A percentile compares a stretch with the other conserved stretches of the same genome.
Conservation (phyloP, 2,329 filamentous ascomycete genomes). For the Trichocomaceae sp. region DNA sequence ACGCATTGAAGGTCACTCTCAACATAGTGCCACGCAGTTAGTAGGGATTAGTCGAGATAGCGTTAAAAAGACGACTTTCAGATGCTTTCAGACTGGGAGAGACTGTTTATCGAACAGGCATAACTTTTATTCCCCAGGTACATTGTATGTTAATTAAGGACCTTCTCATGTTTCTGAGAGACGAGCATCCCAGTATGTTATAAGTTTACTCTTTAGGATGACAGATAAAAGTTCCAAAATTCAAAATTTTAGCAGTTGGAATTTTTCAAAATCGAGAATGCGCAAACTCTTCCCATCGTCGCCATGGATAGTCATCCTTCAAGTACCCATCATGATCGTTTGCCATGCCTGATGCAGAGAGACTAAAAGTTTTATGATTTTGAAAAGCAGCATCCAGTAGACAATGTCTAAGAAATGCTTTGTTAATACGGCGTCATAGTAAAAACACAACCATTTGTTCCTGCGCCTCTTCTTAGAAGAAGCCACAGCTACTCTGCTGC, state of each 20-base stretch:
- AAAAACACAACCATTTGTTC: background rate
- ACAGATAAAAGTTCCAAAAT: no score
- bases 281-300: background rate
- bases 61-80: no score
- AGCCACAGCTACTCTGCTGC: background rate
- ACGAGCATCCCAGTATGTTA: no score
- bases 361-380: background rate
- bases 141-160: no score
- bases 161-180: no score
- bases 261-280: background rate
- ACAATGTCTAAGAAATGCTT: background rate
- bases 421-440: background rate
- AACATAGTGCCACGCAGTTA: no score
- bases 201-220: no score
- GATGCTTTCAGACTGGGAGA: no score
- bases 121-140: no score
- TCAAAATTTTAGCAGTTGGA: no score
- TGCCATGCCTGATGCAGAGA: background rate
- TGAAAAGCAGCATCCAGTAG: background rate
- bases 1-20: background rate
- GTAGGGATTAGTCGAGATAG: background rate
- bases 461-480: conserved; percentile 1
- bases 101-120: no score
- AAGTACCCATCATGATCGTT: background rate
- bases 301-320: background rate